A percentile compares a stretch with the other conserved stretches of the same genome.
Evolutionary conservation across 2,329 filamentous ascomycete genomes (phyloP).

Genomic region (Ophiostoma quercus): DNA sequence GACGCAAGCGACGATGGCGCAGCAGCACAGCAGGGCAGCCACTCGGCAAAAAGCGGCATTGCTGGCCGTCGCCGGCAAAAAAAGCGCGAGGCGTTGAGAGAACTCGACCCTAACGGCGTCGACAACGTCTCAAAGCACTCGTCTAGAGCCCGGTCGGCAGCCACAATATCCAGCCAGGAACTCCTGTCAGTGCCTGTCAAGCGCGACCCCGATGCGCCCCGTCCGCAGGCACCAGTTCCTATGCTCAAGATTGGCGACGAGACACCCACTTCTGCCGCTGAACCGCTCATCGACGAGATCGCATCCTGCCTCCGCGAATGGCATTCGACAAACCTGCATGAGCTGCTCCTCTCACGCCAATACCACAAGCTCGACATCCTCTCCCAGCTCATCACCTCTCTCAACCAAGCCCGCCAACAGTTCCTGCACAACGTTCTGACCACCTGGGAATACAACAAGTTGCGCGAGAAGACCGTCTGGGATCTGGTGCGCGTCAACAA

Average conservation of each 20-base stretch:
- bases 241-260: conserved; percentile 98
- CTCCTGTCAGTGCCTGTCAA: conserved; percentile 45
- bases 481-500: conserved; percentile 92
- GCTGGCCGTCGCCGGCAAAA: conserved; percentile 38
- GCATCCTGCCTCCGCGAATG: conserved; percentile 94
- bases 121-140: conserved; percentile 9
- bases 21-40: conserved; percentile 36
- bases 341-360: conserved; percentile 74
- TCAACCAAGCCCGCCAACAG: conserved; percentile 82
- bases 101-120: conserved; percentile 26
- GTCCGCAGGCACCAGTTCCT: conserved; percentile 86
- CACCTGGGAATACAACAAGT: conserved; percentile 67
- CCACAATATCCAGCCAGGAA: conserved; percentile 32
- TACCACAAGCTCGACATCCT: conserved; percentile 78
- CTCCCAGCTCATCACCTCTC: conserved; percentile 69
- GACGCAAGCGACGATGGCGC: conserved; percentile 34
- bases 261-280: conserved; percentile 79
- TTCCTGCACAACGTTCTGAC: conserved; percentile 93
- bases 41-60: conserved; percentile 53
- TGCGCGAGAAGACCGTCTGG: conserved; percentile 92
- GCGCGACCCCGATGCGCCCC: conserved; percentile 63
- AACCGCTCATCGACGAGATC: conserved; percentile 95
- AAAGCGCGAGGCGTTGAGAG: conserved; percentile 27
- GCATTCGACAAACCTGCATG: conserved; percentile 96
- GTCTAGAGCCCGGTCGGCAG: conserved; percentile 17